Base-by-base conservation (phyloP, 1,284 basidiomycete genomes). In the Fomitiporia mediterranea region DNA sequence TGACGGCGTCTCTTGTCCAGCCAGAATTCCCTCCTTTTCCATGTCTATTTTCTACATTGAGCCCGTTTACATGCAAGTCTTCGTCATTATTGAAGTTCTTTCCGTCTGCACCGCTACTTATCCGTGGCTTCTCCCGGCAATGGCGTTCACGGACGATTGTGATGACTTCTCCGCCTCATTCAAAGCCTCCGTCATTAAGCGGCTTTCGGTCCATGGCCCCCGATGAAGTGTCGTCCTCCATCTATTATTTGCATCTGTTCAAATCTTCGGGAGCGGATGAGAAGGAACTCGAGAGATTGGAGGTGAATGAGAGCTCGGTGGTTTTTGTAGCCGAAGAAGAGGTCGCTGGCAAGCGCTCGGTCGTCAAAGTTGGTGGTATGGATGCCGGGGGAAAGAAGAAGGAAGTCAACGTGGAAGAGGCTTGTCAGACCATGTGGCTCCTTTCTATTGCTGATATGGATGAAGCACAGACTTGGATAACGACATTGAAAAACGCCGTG, bases 401-500 rank as follows among this genome's bases (percentile, higher is more conserved):
- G 62, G 76, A 77, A 60, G 67, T 73, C 40, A 76, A 75, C 59
- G 65, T 69, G 47, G 78, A 78, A 57, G 77, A 78, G 32, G 53
- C 38, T 44, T 42, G 55, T 13, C 58, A 56, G 43, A 77, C 77
- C 3, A 82, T 83, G 72, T 88, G 87, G 86, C 74, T 84, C 49
- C 68, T 90, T 51, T 83, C 89, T 58, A 82, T 88, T 54, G 62
- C 74, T 13, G 80, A 84, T 65, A 68, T 76, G 8, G 67, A 66
- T 3, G 83, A 86, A 63, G 79, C 83, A 9, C 85, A 88, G 62
- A 77, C 75, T 58, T 90, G 87, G 87, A 89, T 90, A 56, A 74
- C 77, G 7, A 75, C 76, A 28, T 85, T 91, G 64, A 91, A 90
- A 69, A 78, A 73, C 58, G 78, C 80, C 0, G 84, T 91, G 43